Conservation (phyloP, 257 asterid genomes). For the Verbascum thapsus region DNA sequence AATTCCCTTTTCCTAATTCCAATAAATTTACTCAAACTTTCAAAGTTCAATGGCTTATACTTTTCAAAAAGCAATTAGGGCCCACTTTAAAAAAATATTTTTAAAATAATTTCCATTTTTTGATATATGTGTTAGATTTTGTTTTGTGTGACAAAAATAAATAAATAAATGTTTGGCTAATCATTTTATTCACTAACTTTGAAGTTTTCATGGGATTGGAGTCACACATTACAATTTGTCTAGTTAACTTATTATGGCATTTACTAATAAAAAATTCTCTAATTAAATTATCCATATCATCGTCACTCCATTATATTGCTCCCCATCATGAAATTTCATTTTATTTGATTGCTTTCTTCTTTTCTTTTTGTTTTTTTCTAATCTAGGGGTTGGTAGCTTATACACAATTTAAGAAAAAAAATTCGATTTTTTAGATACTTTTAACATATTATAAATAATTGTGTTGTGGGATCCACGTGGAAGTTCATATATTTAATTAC, state of each 20-base stretch:
- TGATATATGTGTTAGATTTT: conserved; percentile 30
- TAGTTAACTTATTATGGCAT: conserved; percentile 22
- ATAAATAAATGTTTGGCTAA: conserved; percentile 32
- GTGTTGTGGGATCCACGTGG: no score
- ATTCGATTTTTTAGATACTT: no score
- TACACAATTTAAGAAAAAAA: no score
- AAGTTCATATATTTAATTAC: no score
- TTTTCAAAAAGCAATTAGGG: conserved; percentile 43
- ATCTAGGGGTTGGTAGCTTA: not conserved
- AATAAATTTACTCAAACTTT: conserved; percentile 35
- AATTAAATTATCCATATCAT: not conserved
- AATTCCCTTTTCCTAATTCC: conserved; percentile 58
- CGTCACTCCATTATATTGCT: conserved; percentile 1
- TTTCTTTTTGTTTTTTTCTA: not conserved
- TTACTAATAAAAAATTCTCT: conserved; percentile 15
- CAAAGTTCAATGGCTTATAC: conserved; percentile 30
- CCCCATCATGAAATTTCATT: conserved; percentile 1
- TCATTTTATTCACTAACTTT: conserved; percentile 47
- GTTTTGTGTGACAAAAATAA: not conserved
- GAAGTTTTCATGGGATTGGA: conserved; percentile 47
- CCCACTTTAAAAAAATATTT: conserved; percentile 32
- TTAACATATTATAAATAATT: no score
- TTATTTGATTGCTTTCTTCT: not conserved
- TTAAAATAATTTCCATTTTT: conserved; percentile 16
- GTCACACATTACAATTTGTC: conserved; percentile 42